Evolutionary conservation across 2,329 filamentous ascomycete genomes (phyloP).

Genomic region (Stenocarpella maydis): DNA sequence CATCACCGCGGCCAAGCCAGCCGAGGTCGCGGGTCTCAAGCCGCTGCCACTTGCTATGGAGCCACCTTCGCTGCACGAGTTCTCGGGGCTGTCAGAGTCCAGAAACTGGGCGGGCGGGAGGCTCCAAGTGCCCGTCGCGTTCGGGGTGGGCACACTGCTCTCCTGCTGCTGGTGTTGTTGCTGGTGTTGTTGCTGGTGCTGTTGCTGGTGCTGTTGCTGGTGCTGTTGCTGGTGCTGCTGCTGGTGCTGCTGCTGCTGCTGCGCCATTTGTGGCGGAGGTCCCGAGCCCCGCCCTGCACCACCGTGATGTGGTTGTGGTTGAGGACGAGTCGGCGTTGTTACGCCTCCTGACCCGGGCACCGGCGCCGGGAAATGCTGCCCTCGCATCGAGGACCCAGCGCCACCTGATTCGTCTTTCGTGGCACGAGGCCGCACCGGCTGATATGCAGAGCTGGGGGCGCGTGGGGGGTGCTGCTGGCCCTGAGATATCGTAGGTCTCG

Average conservation of each 20-base stretch:
- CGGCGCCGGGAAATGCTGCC: background rate
- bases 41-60: conserved; percentile 41
- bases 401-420: conserved; percentile 12
- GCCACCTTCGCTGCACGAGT: conserved; percentile 51
- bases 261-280: background rate
- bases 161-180: conserved; percentile 24
- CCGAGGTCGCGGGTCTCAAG: conserved; percentile 21
- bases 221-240: conserved; percentile 27
- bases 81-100: conserved; percentile 51
- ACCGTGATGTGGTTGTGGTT: background rate
- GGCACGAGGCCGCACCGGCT: background rate
- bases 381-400: background rate
- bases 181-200: too few species aligned
- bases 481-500: background rate
- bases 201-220: too few species aligned
- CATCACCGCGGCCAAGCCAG: conserved; percentile 15
- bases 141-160: conserved; percentile 42
- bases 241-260: too few species aligned
- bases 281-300: conserved; percentile 12
- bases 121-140: conserved; percentile 57
- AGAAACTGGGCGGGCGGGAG: conserved; percentile 50
- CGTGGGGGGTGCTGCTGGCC: conserved; percentile 13
- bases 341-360: background rate
- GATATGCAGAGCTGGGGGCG: background rate
- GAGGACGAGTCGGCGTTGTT: background rate